Evolutionary conservation across 495 filamentous ascomycete genomes (phyloP), one percentile per base, ranked within the genome.

Genomic region (Podospora conica): DNA sequence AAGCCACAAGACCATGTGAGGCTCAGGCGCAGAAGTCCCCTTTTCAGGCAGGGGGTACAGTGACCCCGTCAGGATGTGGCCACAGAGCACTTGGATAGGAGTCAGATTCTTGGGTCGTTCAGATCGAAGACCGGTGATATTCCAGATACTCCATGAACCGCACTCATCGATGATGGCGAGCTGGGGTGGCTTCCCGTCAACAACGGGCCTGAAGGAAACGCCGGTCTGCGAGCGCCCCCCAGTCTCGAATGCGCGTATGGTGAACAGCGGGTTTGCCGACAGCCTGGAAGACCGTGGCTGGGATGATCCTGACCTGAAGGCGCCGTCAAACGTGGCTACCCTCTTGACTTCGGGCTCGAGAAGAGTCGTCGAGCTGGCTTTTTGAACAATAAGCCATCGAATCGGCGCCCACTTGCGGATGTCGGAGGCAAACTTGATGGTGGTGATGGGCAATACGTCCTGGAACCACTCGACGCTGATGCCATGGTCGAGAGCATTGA

Each of bases 111-210:
- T 75, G 1, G 74, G 68, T 22, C 81, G 80, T 12, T 78, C 77
- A 40, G 65, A 40, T 55, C 66, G 62, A n/a, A 63, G 63, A 11
- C 67, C 73, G 11, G 25, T 61, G 22, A 96, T 75, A 64, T 92
- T 84, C 88, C 89, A 96, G 4, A 96, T 73, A 69, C 78, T 87
- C 93, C 93, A 97, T 31, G 80, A 78, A 0, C 92, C 93, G 55
- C 75, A 70, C 53, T 85, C 82, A 71, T 96, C 92, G 23, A 96
- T 80, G 23, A 95, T 82, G 10, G 81, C 91, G 58, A 96, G 76
- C 73, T 90, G 88, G 12, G 76, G 77, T 2, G 69, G n/a, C 18
- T 66, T 57, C 21, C 22, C 55, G 12, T 83, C 78, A 69, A 87
- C 84, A 79, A 85, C 88, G n/a, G 90, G 89, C 68, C 90, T 93